Conservation (phyloP, 2,329 filamentous ascomycete genomes). For the Neoascochyta sp. region DNA sequence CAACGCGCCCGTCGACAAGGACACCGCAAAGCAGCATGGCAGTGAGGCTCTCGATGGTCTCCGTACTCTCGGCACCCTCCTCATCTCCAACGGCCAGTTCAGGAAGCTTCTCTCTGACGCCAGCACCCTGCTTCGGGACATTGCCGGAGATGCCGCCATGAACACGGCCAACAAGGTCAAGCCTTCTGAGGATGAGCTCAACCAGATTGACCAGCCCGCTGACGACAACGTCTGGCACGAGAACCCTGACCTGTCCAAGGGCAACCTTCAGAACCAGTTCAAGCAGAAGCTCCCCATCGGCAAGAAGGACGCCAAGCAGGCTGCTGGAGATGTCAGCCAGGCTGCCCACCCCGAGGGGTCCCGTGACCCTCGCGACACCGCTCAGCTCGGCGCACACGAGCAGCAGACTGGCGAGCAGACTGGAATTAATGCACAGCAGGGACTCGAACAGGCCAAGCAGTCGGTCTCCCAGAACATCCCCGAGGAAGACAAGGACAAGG, state of each 20-base stretch:
- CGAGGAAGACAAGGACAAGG: slow-evolving; percentile 53
- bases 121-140: slow-evolving; percentile 76
- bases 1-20: slow-evolving; percentile 67
- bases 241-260: slow-evolving; percentile 68
- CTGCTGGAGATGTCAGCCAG: slow-evolving; percentile 56
- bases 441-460: slow-evolving; percentile 51
- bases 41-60: slow-evolving; percentile 80
- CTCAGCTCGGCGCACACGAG: slow-evolving; percentile 50
- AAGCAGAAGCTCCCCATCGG: slow-evolving; percentile 55
- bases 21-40: slow-evolving; percentile 75
- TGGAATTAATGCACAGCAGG: slow-evolving; percentile 53
- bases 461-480: slow-evolving; percentile 61
- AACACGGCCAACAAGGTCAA: slow-evolving; percentile 73
- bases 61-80: slow-evolving; percentile 78
- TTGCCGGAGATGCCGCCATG: slow-evolving; percentile 82
- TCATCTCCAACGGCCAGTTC: slow-evolving; percentile 96
- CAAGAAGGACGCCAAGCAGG: slow-evolving; percentile 56
- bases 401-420: slow-evolving; percentile 47
- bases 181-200: slow-evolving; percentile 71
- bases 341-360: slow-evolving; percentile 55
- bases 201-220: slow-evolving; percentile 76
- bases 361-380: slow-evolving; percentile 53
- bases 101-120: slow-evolving; percentile 83
- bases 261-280: slow-evolving; percentile 64
- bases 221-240: slow-evolving; percentile 95